Percentiles rank a stretch among this genome's conserved stretches.
Evolutionary conservation across 2,329 filamentous ascomycete species (phyloP).

Genomic region (Aspergillus niger): DNA sequence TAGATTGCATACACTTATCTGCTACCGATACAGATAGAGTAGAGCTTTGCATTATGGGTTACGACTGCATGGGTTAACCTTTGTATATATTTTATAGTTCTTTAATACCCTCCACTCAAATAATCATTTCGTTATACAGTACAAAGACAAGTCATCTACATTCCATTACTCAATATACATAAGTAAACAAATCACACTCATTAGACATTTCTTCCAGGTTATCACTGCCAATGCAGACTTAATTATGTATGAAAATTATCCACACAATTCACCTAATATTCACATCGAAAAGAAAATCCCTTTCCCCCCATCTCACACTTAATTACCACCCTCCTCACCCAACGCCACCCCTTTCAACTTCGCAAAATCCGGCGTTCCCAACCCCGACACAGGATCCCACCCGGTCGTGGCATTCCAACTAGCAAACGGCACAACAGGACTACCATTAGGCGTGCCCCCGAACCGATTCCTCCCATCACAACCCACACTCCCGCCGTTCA

Average conservation of each 20-base stretch:
- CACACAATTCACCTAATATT: too few species aligned
- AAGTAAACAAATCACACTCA: too few species aligned
- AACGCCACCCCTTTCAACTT: conserved; percentile 19
- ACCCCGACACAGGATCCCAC: conserved; percentile 55
- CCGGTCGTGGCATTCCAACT: conserved; percentile 54
- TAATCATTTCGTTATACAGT: not conserved
- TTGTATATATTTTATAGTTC: not conserved
- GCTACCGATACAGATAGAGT: not conserved
- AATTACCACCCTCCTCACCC: not conserved
- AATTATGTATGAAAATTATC: too few species aligned
- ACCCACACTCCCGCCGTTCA: conserved; percentile 49
- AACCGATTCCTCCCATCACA: conserved; percentile 49
- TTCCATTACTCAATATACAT: too few species aligned
- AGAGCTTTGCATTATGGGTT: not conserved
- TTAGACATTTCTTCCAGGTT: too few species aligned
- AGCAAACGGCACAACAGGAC: conserved; percentile 47
- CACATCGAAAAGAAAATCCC: not conserved
- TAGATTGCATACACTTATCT: not conserved
- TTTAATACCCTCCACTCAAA: not conserved
- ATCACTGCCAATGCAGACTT: too few species aligned
- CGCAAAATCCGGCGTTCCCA: conserved; percentile 39
- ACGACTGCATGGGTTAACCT: not conserved
- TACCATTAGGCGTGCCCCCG: conserved; percentile 40
- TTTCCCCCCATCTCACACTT: not conserved
- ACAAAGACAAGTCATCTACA: too few species aligned